Percentiles rank a stretch among this genome's conserved stretches.
Evolutionary conservation across 805 yeast genomes (phyloP).

Genomic region (Metschnikowia baotianmanensis): DNA sequence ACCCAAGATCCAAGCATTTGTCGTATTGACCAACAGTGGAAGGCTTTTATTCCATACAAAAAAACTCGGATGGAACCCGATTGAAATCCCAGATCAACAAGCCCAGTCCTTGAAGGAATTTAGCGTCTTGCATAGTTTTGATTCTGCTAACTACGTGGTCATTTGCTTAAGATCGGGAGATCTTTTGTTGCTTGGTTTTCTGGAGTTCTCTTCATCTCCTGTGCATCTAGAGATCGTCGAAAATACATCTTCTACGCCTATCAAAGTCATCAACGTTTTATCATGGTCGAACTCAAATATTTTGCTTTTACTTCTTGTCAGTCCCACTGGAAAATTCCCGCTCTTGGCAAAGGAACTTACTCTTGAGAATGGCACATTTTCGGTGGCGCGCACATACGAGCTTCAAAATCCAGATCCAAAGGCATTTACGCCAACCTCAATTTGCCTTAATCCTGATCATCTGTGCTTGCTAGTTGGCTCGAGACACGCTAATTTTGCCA

Average conservation of each 20-base stretch:
- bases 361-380: conserved; percentile 10
- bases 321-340: conserved; percentile 64
- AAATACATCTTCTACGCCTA: conserved; percentile 17
- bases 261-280: conserved; percentile 53
- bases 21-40: conserved; percentile 62
- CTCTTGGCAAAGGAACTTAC: conserved; percentile 42
- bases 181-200: conserved; percentile 41
- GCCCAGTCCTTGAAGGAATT: conserved; percentile 24
- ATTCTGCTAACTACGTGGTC: conserved; percentile 27
- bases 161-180: conserved; percentile 39
- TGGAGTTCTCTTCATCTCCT: conserved; percentile 2
- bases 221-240: conserved; percentile 1
- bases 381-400: conserved; percentile 23
- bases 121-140: conserved; percentile 43
- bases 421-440: conserved; percentile 39
- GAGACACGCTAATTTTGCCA: conserved; percentile 62
- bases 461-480: conserved; percentile 62
- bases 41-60: conserved; percentile 33
- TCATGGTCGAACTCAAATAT: conserved; percentile 18
- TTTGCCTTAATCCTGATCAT: conserved; percentile 39
- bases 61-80: conserved; percentile 7
- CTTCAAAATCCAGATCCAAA: conserved; percentile 23
- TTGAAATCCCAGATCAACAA: conserved; percentile 2
- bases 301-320: conserved; percentile 50
- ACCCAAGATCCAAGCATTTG: conserved; percentile 35